Conservation (phyloP, 2,329 filamentous ascomycete species). For the Drechslerella stenobrocha region DNA sequence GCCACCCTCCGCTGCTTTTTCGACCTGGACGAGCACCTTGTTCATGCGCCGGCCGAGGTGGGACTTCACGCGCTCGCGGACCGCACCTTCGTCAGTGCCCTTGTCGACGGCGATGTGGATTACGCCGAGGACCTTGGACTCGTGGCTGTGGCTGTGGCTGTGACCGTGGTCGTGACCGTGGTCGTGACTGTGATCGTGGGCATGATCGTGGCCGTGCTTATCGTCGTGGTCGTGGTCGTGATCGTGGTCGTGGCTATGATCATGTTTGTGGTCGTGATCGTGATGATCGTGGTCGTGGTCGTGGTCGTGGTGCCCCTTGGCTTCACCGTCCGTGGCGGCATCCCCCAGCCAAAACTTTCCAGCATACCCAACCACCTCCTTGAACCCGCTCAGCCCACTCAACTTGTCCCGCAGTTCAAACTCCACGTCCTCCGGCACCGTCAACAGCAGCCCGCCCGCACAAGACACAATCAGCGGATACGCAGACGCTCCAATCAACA, state of each 20-base stretch:
- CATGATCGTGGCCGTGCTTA: conserved; percentile 18
- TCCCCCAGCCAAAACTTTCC: conserved; percentile 91
- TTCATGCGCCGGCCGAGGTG: conserved; percentile 37
- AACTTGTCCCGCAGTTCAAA: conserved; percentile 85
- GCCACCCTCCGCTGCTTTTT: conserved; percentile 16
- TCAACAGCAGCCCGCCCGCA: conserved; percentile 78
- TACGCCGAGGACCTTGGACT: conserved; percentile 24
- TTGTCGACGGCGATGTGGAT: conserved; percentile 34
- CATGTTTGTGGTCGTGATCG: conserved; percentile 3
- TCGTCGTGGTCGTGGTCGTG: conserved; percentile 21
- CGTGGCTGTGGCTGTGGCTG: conserved; percentile 6
- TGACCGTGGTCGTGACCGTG: conserved; percentile 8
- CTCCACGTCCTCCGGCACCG: conserved; percentile 80
- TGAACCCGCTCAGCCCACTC: conserved; percentile 76
- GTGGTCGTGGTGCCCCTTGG: conserved; percentile 27
- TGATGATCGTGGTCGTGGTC: conserved; percentile 2
- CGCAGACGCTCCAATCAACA: conserved; percentile 89
- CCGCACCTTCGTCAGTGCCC: conserved; percentile 22
- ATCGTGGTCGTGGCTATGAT: conserved; percentile 6
- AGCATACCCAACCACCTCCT: conserved; percentile 81
- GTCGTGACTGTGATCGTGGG: conserved; percentile 9
- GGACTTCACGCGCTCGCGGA: conserved; percentile 26
- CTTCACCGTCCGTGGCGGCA: conserved; percentile 29
- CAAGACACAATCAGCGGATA: conserved; percentile 83
- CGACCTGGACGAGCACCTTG: conserved; percentile 34